These are phyloP conservation scores for Citrus australasica DNA, from an alignment of 345 rosid species.

Conservation along the genomic window DNA sequence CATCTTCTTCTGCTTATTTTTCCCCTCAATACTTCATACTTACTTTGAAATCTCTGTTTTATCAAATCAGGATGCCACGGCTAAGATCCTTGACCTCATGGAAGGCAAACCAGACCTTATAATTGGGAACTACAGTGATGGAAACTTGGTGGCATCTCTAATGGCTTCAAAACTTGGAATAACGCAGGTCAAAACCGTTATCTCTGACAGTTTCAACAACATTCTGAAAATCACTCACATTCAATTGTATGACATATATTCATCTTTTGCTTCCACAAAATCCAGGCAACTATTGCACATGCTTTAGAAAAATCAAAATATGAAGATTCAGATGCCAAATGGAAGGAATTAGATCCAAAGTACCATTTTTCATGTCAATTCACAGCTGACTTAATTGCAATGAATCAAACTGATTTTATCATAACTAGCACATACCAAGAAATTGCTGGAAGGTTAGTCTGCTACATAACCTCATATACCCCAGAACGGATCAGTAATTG, in stretches of 20 bases:
- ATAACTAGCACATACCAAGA: slow-evolving; percentile 93
- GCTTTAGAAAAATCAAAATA: slow-evolving; percentile 93
- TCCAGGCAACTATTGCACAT: slow-evolving; percentile 83
- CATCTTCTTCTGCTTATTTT: background rate
- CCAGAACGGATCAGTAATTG: background rate
- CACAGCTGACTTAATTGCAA: slow-evolving; percentile 79
- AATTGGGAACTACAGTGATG: slow-evolving; percentile 92
- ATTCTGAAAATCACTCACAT: background rate
- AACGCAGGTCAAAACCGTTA: slow-evolving; percentile 49
- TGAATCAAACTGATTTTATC: slow-evolving; percentile 84
- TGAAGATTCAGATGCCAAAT: slow-evolving; percentile 82
- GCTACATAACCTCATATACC: background rate
- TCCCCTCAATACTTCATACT: background rate
- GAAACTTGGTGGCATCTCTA: slow-evolving; percentile 86
- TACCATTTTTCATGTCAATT: slow-evolving; percentile 96
- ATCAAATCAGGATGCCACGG: slow-evolving; percentile 51
- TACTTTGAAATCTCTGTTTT: background rate
- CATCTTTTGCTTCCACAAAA: slow-evolving; percentile 4
- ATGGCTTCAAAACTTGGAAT: slow-evolving; percentile 75
- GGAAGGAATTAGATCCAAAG: slow-evolving; percentile 82
- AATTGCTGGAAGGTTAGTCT: slow-evolving; percentile 83
- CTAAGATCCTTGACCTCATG: slow-evolving; percentile 55
- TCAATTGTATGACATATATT: background rate
- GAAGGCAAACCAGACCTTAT: slow-evolving; percentile 84
- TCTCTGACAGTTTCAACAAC: background rate